phyloP scores from a whole-genome alignment of 2,329 filamentous ascomycete species.

The Xylaria multiplex region DNA sequence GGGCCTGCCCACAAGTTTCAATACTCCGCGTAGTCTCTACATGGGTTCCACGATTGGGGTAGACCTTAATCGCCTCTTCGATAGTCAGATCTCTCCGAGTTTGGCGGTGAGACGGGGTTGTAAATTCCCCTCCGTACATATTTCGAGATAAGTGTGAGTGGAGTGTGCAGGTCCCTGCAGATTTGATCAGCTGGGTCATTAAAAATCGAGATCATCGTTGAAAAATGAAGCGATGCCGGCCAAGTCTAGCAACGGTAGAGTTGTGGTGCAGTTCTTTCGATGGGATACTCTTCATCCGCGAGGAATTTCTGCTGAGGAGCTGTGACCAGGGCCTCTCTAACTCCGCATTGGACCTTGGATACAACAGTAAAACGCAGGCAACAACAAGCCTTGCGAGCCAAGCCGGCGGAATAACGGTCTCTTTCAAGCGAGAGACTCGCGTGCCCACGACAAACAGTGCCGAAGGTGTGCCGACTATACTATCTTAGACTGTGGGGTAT shows the following conservation, averaged over 20 bases:
- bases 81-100: conserved; percentile 6
- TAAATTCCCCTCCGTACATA: conserved; percentile 11
- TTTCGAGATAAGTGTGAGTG: conserved; percentile 20
- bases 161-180: conserved; percentile 31
- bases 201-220: conserved; percentile 10
- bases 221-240: background rate
- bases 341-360: background rate
- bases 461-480: background rate
- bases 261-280: background rate
- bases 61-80: background rate
- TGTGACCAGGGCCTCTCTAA: background rate
- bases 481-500: conserved; percentile 5
- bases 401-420: conserved; percentile 31
- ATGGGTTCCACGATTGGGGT: conserved; percentile 22
- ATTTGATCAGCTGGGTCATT: conserved; percentile 24
- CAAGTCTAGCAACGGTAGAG: conserved; percentile 1
- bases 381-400: conserved; percentile 12
- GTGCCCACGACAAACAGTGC: background rate
- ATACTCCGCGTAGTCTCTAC: background rate
- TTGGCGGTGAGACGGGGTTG: conserved; percentile 32
- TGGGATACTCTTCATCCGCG: background rate
- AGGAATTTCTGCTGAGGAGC: background rate
- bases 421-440: conserved; percentile 3
- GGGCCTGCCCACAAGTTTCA: background rate
- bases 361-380: background rate